phyloP scores from a whole-genome alignment of 73 alveolate genomes.

The Effrenium voratum region DNA sequence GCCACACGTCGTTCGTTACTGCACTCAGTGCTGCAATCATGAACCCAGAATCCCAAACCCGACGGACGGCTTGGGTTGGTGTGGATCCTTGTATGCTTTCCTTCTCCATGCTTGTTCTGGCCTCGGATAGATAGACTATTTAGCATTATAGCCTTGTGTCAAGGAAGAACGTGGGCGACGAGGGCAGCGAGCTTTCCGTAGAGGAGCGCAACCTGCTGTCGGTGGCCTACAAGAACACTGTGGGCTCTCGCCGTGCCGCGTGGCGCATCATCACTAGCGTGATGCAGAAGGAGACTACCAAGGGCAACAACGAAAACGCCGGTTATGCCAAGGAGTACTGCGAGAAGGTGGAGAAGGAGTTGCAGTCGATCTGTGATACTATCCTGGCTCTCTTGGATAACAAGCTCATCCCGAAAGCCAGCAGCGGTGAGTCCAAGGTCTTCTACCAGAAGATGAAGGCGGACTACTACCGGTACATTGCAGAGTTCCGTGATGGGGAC shows the following conservation, averaged over 20 bases:
- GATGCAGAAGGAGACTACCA: constrained; percentile 95
- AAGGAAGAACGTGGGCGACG: constrained; percentile 82
- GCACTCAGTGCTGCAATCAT: too few relatives aligned
- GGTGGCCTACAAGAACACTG: constrained; percentile 95
- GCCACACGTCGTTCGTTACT: too few relatives aligned
- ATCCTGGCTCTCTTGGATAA: constrained; percentile 69
- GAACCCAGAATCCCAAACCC: too few relatives aligned
- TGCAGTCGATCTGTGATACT: constrained; percentile 84
- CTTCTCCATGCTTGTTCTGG: too few relatives aligned
- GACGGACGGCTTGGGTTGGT: too few relatives aligned
- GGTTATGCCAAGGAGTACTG: constrained; percentile 91
- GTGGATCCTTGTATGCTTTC: too few relatives aligned
- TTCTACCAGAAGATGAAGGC: constrained; percentile 92
- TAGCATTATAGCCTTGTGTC: too few relatives aligned
- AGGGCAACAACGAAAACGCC: constrained; percentile 73
- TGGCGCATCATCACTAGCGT: constrained; percentile 96
- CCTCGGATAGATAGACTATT: neutral
- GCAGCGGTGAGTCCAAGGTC: constrained; percentile 91
- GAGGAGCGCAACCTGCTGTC: constrained; percentile 97
- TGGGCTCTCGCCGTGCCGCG: constrained; percentile 95
- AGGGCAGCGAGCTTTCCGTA: constrained; percentile 89
- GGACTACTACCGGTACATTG: constrained; percentile 82
- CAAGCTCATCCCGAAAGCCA: constrained; percentile 75
- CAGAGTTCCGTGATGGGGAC: constrained; percentile 63
- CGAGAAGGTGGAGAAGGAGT: constrained; percentile 61